phyloP scores from a whole-genome alignment of 345 rosid species.

The Bruguiera parviflora region DNA sequence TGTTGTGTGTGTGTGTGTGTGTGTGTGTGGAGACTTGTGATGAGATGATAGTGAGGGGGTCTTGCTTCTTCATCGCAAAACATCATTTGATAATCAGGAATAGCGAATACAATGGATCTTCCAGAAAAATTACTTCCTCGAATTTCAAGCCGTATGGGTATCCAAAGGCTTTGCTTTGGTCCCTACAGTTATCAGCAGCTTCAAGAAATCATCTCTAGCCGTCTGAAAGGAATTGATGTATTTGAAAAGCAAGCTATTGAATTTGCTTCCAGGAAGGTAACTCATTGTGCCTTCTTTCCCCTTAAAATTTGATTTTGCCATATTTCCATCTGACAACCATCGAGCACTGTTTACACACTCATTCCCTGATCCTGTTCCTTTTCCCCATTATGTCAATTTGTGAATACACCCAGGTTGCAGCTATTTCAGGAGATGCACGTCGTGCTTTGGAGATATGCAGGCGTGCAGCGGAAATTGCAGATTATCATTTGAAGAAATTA shows the following conservation, averaged over 20 bases:
- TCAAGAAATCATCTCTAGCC: slow-evolving; percentile 86
- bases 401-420: slow-evolving; percentile 61
- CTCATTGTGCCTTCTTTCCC: slow-evolving; percentile 4
- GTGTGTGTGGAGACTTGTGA: background rate
- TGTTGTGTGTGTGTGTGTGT: background rate
- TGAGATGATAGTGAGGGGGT: slow-evolving; percentile 6
- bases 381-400: slow-evolving; percentile 5
- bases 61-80: background rate
- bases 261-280: slow-evolving; percentile 89
- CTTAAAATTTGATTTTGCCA: background rate
- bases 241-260: slow-evolving; percentile 93
- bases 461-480: slow-evolving; percentile 93
- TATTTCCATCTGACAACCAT: slow-evolving; percentile 2
- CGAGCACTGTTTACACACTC: background rate
- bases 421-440: slow-evolving; percentile 95
- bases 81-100: slow-evolving; percentile 44
- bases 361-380: background rate
- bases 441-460: slow-evolving; percentile 97
- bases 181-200: slow-evolving; percentile 90
- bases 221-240: slow-evolving; percentile 71
- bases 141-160: slow-evolving; percentile 93
- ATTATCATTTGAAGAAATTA: slow-evolving; percentile 51
- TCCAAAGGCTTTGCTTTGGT: slow-evolving; percentile 93
- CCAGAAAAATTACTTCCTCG: slow-evolving; percentile 98
- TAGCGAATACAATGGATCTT: slow-evolving; percentile 98